These are phyloP conservation scores for Phytopythium montanum DNA, from an alignment of 352 stramenopile species.

Conservation along the genomic window DNA sequence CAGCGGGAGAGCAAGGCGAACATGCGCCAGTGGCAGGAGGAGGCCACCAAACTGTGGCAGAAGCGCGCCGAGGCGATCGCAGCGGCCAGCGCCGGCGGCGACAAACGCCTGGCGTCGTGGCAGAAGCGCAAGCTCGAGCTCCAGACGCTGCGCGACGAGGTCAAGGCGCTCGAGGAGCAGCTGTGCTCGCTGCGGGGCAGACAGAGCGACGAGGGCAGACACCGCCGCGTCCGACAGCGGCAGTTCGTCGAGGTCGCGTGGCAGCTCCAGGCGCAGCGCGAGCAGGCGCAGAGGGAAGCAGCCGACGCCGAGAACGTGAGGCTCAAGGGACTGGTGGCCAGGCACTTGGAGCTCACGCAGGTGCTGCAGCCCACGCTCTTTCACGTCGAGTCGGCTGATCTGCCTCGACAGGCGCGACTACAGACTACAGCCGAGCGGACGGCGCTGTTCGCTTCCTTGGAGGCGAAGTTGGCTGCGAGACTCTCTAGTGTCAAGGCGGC, in stretches of 20 bases:
- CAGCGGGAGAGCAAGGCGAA: background rate
- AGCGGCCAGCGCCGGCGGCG: background rate
- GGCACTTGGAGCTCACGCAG: background rate
- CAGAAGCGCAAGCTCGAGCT: constrained; percentile 4
- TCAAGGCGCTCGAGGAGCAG: background rate
- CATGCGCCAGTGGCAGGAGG: constrained; percentile 4
- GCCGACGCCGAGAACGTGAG: constrained; percentile 1
- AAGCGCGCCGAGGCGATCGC: constrained; percentile 1
- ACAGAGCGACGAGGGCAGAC: background rate
- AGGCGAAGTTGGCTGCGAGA: background rate
- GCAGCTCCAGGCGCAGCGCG: background rate
- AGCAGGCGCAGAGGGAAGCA: background rate
- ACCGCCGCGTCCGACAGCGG: background rate
- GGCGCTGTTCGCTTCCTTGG: background rate
- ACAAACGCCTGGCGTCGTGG: background rate
- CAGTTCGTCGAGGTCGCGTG: background rate
- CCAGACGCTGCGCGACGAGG: background rate
- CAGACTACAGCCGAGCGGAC: background rate
- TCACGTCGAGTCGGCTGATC: background rate
- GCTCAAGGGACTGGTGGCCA: background rate
- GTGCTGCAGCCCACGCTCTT: background rate
- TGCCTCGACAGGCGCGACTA: background rate
- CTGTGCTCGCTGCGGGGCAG: background rate
- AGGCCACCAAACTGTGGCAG: constrained; percentile 3
- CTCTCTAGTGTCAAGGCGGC: background rate